A percentile compares a stretch with the other conserved stretches of the same genome.
Evolutionary conservation across 108 stramenopile species (phyloP).

Genomic region (Licmophora abbreviata): DNA sequence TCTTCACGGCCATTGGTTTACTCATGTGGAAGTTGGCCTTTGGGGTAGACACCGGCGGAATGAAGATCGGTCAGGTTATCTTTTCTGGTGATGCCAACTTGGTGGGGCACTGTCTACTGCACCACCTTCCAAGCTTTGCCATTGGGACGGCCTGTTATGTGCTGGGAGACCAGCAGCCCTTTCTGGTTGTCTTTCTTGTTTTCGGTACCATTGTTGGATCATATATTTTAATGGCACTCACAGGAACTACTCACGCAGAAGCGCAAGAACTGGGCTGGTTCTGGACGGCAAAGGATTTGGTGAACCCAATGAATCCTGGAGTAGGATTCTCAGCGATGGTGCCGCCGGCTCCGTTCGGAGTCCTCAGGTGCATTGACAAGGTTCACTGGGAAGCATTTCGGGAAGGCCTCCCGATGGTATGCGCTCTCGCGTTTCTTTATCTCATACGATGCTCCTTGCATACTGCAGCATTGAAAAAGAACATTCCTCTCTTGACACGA

Average conservation of each 20-base stretch:
- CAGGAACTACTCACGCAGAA: slow-evolving; percentile 34
- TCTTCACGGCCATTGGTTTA: slow-evolving; percentile 64
- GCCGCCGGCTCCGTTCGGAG: slow-evolving; percentile 18
- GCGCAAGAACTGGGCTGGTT: slow-evolving; percentile 47
- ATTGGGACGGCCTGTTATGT: slow-evolving; percentile 36
- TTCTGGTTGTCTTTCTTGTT: slow-evolving; percentile 37
- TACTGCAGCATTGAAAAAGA: slow-evolving; percentile 46
- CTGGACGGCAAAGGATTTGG: slow-evolving; percentile 48
- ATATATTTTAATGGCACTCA: slow-evolving; percentile 33
- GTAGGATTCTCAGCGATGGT: slow-evolving; percentile 10
- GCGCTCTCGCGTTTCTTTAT: slow-evolving; percentile 39
- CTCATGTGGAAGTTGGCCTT: slow-evolving; percentile 56
- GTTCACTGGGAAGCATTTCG: slow-evolving; percentile 23
- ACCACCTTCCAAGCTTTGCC: slow-evolving; percentile 48
- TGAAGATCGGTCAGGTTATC: slow-evolving; percentile 24
- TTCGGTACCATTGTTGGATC: slow-evolving; percentile 29
- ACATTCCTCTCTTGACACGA: slow-evolving; percentile 20
- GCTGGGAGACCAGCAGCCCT: slow-evolving; percentile 48
- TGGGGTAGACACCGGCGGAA: slow-evolving; percentile 48
- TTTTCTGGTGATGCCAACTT: slow-evolving; percentile 23
- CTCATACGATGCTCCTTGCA: slow-evolving; percentile 33
- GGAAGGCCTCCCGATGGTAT: slow-evolving; percentile 24
- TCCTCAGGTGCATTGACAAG: slow-evolving; percentile 4
- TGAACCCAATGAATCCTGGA: too few relatives aligned
- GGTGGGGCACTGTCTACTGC: slow-evolving; percentile 15